A percentile compares a stretch with the other conserved stretches of the same genome.
Conservation (phyloP, 2,329 filamentous ascomycete genomes). For the Samsoniella hepiali region DNA sequence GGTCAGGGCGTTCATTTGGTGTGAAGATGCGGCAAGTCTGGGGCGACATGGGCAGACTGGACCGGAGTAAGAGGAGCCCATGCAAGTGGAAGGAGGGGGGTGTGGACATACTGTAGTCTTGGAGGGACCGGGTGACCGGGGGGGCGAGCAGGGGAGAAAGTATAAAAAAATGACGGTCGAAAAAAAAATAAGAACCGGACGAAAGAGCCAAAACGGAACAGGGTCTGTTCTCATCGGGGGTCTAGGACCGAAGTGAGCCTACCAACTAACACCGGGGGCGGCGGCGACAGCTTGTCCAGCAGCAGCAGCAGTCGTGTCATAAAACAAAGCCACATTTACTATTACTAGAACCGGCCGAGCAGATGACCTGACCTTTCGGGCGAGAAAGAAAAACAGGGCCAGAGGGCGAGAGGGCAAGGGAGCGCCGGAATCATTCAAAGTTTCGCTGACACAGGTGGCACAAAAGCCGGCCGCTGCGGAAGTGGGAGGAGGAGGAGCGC, state of each 20-base stretch:
- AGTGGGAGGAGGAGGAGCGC: no score
- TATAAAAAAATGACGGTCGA: neutral
- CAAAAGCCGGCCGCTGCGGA: no score
- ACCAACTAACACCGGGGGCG: neutral
- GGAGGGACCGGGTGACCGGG: neutral
- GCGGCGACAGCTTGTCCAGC: no score
- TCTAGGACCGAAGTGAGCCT: neutral
- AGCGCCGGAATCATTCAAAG: no score
- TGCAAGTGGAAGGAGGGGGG: neutral
- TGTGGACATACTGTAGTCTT: neutral
- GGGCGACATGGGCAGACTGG: conserved; percentile 9
- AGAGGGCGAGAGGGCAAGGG: no score
- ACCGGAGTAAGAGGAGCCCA: neutral
- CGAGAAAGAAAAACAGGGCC: no score
- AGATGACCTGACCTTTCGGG: no score
- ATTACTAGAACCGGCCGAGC: no score
- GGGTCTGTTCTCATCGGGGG: neutral
- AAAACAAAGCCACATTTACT: no score
- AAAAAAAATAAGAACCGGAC: neutral
- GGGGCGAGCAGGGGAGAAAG: neutral
- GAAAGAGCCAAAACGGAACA: neutral
- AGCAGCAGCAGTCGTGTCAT: no score
- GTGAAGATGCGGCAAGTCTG: conserved; percentile 7
- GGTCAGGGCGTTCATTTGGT: neutral
- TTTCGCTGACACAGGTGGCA: no score